These are phyloP conservation scores for Dothidotthia symphoricarpi DNA, from an alignment of 2,329 filamentous ascomycete genomes.

Conservation along the genomic window DNA sequence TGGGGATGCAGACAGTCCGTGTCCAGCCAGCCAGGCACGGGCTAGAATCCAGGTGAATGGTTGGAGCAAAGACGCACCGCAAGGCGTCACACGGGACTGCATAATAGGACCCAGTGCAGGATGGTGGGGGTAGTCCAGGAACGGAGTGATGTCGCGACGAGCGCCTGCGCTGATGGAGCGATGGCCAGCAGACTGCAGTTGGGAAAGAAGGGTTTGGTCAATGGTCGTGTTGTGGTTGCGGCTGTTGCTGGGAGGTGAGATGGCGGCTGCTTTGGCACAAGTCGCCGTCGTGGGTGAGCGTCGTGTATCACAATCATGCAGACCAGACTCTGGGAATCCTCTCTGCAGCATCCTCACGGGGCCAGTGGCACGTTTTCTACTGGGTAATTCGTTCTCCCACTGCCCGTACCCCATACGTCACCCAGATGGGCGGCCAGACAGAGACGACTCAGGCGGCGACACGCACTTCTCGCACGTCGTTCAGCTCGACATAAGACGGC, in stretches of 20 bases:
- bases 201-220: not conserved
- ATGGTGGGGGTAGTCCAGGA: constrained; percentile 30
- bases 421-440: constrained; percentile 4
- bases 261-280: no score
- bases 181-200: constrained; percentile 16
- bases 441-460: constrained; percentile 19
- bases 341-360: constrained; percentile 30
- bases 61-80: constrained; percentile 43
- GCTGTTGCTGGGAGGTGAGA: not conserved
- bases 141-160: constrained; percentile 16
- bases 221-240: no score
- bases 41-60: constrained; percentile 32
- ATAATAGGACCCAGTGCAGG: constrained; percentile 37
- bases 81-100: constrained; percentile 45
- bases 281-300: no score
- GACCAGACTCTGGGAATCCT: constrained; percentile 17
- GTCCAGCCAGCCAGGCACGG: constrained; percentile 43
- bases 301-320: no score
- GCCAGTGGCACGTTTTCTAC: constrained; percentile 28
- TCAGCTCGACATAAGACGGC: no score
- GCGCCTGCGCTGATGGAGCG: constrained; percentile 9
- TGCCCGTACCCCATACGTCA: constrained; percentile 19
- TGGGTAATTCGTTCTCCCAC: constrained; percentile 21
- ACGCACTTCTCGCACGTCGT: constrained; percentile 19
- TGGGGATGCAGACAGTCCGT: constrained; percentile 5